Evolutionary conservation across 768 basidiomycete species (phyloP), one percentile per base, ranked within the genome.

Genomic region (Leccinum ochraceum): DNA sequence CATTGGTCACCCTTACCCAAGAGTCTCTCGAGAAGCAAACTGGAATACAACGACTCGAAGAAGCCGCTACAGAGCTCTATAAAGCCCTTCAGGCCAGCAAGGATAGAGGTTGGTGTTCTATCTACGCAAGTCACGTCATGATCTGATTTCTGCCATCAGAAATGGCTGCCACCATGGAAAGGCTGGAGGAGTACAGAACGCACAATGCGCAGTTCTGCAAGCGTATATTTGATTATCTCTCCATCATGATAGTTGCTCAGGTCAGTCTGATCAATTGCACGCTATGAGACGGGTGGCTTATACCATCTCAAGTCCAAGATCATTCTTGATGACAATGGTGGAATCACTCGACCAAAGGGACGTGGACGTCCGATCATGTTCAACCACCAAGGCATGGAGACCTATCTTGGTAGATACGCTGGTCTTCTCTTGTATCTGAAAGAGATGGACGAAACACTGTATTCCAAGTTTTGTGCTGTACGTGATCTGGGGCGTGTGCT

Each of bases 111-210:
- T 56, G 22, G 48, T 20, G 49, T 9, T 54, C 53, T 22, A 34
- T 51, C 7, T 51, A 42, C 37, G 48, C 53, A 4, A 28, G 20
- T 46, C 44, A 11, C 20, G 24, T 32, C 11, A 14, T 46, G 46
- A 11, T 16, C 58, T 72, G 26, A 68, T 54, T 30, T 48, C 11
- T 16, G 10, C 54, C 39, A 44, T 59, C 51, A 88, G 96, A 96
- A 69, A 96, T 98, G 88, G 94, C 95, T n/a, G 95, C 95, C 7
- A 95, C 94, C 0, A 95, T 95, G 84, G 95, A 95, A 75, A 81
- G 95, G 28, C 77, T 97, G 62, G 86, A 88, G 62, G 96, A 98
- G 73, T 98, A 98, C 70, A 83, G 85, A 60, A 94, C 90, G 2
- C 86, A 95, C 70, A 96, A 96, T 63, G 73, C 80, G 5, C 95